These are phyloP conservation scores for Blastobotrys serpentis DNA, from an alignment of 1,139 yeast species.

Conservation along the genomic window DNA sequence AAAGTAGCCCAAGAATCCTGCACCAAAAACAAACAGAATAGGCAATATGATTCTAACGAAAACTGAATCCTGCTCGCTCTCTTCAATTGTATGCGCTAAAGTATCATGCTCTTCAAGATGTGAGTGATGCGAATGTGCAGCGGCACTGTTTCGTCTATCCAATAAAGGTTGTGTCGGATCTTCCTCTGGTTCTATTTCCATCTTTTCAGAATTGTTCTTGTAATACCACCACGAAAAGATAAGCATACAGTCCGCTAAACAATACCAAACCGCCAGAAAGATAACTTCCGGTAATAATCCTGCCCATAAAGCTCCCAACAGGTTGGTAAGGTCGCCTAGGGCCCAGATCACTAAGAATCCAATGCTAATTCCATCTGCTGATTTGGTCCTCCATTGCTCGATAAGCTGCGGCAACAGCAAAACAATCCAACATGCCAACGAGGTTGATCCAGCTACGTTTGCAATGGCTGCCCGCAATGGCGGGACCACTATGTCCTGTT, in stretches of 20 bases:
- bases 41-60: slow-evolving; percentile 58
- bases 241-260: slow-evolving; percentile 65
- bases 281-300: slow-evolving; percentile 67
- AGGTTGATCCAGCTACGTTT: slow-evolving; percentile 61
- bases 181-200: slow-evolving; percentile 4
- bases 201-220: slow-evolving; percentile 17
- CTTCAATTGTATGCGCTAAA: slow-evolving; percentile 27
- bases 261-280: slow-evolving; percentile 70
- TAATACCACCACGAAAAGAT: slow-evolving; percentile 60
- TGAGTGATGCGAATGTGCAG: slow-evolving; percentile 20
- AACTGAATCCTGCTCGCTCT: slow-evolving; percentile 22
- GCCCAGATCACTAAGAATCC: slow-evolving; percentile 72
- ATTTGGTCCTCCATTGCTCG: slow-evolving; percentile 76
- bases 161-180: slow-evolving; percentile 30
- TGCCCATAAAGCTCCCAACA: slow-evolving; percentile 72
- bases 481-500: slow-evolving; percentile 17
- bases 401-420: slow-evolving; percentile 73
- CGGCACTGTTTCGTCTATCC: slow-evolving; percentile 29
- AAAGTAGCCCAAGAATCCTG: slow-evolving; percentile 65
- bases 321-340: slow-evolving; percentile 67
- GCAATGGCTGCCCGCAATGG: slow-evolving; percentile 47
- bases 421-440: slow-evolving; percentile 75
- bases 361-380: slow-evolving; percentile 77
- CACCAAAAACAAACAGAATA: slow-evolving; percentile 58
- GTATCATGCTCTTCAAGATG: slow-evolving; percentile 31